Conservation (phyloP, 2,329 filamentous ascomycete species). For the Anthostomella pinea region DNA sequence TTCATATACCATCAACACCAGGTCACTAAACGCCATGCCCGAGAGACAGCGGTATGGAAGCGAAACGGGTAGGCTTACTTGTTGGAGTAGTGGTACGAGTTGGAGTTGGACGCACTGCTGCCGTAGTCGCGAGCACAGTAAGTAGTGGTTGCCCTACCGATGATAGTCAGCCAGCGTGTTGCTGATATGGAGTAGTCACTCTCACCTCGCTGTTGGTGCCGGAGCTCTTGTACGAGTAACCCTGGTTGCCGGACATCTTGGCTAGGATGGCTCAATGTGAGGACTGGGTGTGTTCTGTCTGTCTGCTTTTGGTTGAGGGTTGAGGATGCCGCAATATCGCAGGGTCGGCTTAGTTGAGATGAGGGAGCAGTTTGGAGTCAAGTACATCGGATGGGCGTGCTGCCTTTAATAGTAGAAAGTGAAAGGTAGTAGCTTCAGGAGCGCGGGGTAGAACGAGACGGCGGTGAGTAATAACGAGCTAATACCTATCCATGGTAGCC, state of each 20-base stretch:
- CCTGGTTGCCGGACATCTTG: conserved; percentile 29
- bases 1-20: conserved; percentile 3
- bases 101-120: conserved; percentile 50
- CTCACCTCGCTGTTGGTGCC: conserved; percentile 63
- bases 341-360: background rate
- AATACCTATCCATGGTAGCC: too few relatives aligned
- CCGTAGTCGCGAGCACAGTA: conserved; percentile 66
- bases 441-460: too few relatives aligned
- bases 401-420: too few relatives aligned
- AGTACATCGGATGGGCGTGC: too few relatives aligned
- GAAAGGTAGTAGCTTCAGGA: too few relatives aligned
- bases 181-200: conserved; percentile 1
- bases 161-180: background rate
- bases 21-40: background rate
- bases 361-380: too few relatives aligned
- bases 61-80: conserved; percentile 34
- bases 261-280: background rate
- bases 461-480: too few relatives aligned
- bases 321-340: background rate
- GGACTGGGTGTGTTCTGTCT: background rate
- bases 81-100: conserved; percentile 69
- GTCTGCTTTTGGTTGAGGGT: too few relatives aligned
- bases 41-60: background rate
- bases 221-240: conserved; percentile 44
- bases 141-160: conserved; percentile 64